Evolutionary conservation across 129 eudicot genomes (phyloP), one percentile per base, ranked within the genome.

Genomic region (Lactuca sativa): DNA sequence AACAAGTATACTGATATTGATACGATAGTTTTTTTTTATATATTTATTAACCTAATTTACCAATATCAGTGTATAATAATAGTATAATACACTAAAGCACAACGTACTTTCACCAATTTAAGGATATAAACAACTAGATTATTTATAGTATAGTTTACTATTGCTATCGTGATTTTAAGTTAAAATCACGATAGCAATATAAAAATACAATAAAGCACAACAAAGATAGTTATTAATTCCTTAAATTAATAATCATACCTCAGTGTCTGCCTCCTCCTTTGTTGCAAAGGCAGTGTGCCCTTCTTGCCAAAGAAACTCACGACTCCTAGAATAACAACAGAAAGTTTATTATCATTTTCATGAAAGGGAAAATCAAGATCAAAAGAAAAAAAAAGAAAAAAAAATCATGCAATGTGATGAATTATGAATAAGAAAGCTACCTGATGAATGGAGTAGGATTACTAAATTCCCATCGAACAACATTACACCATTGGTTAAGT

Each of bases 381-480:
- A 25, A 25, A 25, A 25, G 0, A 0, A 25, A 25, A 25, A 21
- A 21, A 0, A 25, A 25, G 1, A 21, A 21, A 12, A 7, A 49
- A 37, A 36, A 2, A 8, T 15, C 5, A 15, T 15, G 32, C 0
- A 4, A 62, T 61, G 40, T 61, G 32, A 60, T 14, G 37, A 17
- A 57, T 36, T 25, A 1, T 25, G 30, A 25, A 25, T 25, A 25
- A 25, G 30, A 25, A 64, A 15, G 31, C 47, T 25, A 87, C 96
- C 96, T 86, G 71, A 89, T 89, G 57, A 89, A 89, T 62, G 96
- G 92, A 69, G 92, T 89, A 49, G 96, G 92, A 64, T 89, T 72
- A 81, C 96, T 89, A 74, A 86, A 86, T 33, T 89, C 96, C 96
- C 96, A 89, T 67, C 96, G 77, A 17, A 89, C 96, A 79, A 89